Percentiles rank a stretch among this genome's conserved stretches.
Evolutionary conservation across 768 basidiomycete species (phyloP).

Genomic region (Kwoniella europaea): DNA sequence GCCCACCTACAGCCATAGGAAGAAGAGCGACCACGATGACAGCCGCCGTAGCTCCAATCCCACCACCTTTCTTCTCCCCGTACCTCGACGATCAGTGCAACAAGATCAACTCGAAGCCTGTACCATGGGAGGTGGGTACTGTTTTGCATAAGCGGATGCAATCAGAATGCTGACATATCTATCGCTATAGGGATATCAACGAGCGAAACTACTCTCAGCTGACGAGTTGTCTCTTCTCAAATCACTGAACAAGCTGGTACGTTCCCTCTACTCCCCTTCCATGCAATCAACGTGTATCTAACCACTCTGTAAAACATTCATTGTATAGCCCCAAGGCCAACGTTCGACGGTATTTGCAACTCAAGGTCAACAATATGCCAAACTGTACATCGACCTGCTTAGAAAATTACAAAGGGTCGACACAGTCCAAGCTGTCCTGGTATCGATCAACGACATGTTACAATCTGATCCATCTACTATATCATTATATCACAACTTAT

Average conservation of each 20-base stretch:
- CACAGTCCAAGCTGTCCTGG: slow-evolving; percentile 72
- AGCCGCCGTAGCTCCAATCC: slow-evolving; percentile 45
- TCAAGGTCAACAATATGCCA: slow-evolving; percentile 80
- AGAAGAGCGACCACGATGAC: slow-evolving; percentile 26
- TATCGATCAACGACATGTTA: slow-evolving; percentile 80
- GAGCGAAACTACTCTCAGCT: slow-evolving; percentile 82
- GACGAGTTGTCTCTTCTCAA: slow-evolving; percentile 88
- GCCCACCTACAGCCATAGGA: not conserved
- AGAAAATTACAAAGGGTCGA: slow-evolving; percentile 83
- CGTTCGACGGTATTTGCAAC: slow-evolving; percentile 75
- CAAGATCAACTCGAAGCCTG: slow-evolving; percentile 86
- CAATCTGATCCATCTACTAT: slow-evolving; percentile 42
- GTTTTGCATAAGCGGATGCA: not conserved
- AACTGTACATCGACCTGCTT: slow-evolving; percentile 86
- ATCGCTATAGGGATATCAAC: slow-evolving; percentile 81
- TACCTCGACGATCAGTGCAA: slow-evolving; percentile 85
- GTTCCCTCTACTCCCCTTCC: not conserved
- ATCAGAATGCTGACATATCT: not conserved
- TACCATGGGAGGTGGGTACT: slow-evolving; percentile 88
- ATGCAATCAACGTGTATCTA: not conserved
- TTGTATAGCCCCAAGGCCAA: slow-evolving; percentile 42
- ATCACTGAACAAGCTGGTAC: slow-evolving; percentile 77
- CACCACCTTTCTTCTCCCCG: slow-evolving; percentile 59
- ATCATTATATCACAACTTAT: slow-evolving; percentile 51
- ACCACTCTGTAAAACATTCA: not conserved